Evolutionary conservation across 805 yeast genomes (phyloP).

Genomic region (Cyberlindnera misumaiensis): DNA sequence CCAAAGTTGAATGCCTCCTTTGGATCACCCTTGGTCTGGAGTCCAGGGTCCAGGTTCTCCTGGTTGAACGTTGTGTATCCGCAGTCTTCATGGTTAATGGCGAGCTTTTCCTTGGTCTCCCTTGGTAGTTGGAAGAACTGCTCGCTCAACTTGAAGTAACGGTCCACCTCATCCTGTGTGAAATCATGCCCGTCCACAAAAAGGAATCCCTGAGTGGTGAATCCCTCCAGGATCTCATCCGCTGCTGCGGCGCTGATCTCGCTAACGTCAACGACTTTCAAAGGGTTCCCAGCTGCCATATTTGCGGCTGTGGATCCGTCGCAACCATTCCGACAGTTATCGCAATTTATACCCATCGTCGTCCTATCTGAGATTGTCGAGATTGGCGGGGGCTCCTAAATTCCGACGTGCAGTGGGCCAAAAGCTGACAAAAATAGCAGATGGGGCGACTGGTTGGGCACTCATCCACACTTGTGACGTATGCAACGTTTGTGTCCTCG

Average conservation of each 20-base stretch:
- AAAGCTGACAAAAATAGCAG: no score
- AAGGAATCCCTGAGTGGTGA: slow-evolving; percentile 57
- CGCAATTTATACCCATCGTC: no score
- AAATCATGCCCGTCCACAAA: slow-evolving; percentile 66
- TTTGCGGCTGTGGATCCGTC: not conserved
- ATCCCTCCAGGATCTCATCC: slow-evolving; percentile 47
- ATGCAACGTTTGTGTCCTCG: no score
- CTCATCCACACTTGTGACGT: no score
- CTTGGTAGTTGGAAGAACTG: slow-evolving; percentile 43
- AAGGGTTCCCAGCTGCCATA: slow-evolving; percentile 32
- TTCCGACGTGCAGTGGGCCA: no score
- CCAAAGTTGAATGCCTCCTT: slow-evolving; percentile 70
- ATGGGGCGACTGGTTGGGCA: no score
- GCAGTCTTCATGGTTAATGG: slow-evolving; percentile 49
- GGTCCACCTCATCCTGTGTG: slow-evolving; percentile 45
- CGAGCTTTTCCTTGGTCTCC: slow-evolving; percentile 41
- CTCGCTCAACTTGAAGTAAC: slow-evolving; percentile 41
- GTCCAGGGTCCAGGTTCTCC: slow-evolving; percentile 35
- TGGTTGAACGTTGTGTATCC: slow-evolving; percentile 53
- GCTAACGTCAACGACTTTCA: slow-evolving; percentile 55
- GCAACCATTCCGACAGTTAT: no score
- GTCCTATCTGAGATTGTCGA: no score
- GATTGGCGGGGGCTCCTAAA: no score
- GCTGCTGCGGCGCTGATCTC: slow-evolving; percentile 36
- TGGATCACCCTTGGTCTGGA: slow-evolving; percentile 42